These are phyloP conservation scores for Geosmithia putterillii DNA, from an alignment of 2,329 filamentous ascomycete species.

Conservation along the genomic window DNA sequence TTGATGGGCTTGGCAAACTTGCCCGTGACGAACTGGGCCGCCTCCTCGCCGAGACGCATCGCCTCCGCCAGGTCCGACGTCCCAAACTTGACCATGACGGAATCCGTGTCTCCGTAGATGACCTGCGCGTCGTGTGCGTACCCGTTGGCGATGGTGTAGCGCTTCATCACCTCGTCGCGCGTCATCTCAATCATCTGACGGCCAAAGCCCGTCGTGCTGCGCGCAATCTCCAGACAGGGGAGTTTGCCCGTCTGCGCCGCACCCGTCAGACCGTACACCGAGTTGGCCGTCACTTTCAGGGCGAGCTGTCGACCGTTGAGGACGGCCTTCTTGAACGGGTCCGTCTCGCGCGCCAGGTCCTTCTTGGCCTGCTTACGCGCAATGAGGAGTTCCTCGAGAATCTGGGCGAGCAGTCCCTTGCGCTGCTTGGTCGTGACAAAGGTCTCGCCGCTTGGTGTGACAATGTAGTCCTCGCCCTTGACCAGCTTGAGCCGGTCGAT, in stretches of 20 bases:
- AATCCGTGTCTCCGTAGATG: conserved; percentile 98
- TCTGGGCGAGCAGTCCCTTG: conserved; percentile 86
- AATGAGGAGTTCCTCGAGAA: conserved; percentile 83
- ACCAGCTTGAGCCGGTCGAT: conserved; percentile 66
- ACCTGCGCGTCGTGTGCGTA: conserved; percentile 92
- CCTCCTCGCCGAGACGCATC: conserved; percentile 94
- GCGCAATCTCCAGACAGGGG: conserved; percentile 88
- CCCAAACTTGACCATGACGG: conserved; percentile 99
- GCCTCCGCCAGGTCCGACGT: conserved; percentile 74
- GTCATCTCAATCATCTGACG: conserved; percentile 99
- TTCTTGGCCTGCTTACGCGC: conserved; percentile 92
- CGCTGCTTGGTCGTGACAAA: conserved; percentile 82
- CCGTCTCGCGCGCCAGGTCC: conserved; percentile 77
- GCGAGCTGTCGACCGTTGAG: conserved; percentile 94
- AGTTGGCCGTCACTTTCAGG: conserved; percentile 93
- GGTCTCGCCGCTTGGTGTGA: conserved; percentile 87
- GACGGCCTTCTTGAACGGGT: conserved; percentile 96
- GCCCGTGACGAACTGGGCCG: conserved; percentile 72
- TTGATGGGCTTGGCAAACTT: conserved; percentile 98
- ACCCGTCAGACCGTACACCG: conserved; percentile 92
- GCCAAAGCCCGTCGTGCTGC: conserved; percentile 92
- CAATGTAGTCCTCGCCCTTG: conserved; percentile 90
- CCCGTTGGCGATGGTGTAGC: conserved; percentile 86
- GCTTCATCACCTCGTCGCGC: conserved; percentile 84
- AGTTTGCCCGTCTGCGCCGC: conserved; percentile 83